phyloP scores from a whole-genome alignment of 2,329 filamentous ascomycete genomes.

The Colletotrichum orbiculare region DNA sequence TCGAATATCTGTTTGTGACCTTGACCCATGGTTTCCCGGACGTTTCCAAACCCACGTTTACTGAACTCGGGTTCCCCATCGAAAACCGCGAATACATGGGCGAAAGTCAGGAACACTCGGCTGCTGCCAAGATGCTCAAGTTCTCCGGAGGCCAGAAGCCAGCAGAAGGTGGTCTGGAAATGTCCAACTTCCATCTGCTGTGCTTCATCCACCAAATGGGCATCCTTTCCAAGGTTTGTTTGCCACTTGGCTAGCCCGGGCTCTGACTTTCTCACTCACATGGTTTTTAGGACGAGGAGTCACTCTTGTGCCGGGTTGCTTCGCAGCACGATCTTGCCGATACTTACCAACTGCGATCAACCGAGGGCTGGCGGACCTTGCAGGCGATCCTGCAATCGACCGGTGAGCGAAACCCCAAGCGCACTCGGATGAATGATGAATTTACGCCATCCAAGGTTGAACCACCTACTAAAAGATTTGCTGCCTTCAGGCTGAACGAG shows the following conservation, averaged over 20 bases:
- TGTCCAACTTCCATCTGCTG: slow-evolving; percentile 96
- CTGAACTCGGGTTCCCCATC: slow-evolving; percentile 80
- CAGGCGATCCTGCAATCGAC: slow-evolving; percentile 94
- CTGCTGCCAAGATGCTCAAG: slow-evolving; percentile 76
- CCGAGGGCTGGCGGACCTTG: slow-evolving; percentile 92
- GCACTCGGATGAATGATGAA: slow-evolving; percentile 58
- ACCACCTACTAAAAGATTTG: slow-evolving; percentile 74
- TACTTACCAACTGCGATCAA: slow-evolving; percentile 84
- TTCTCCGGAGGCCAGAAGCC: slow-evolving; percentile 68
- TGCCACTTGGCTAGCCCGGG: not conserved
- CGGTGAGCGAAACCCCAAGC: slow-evolving; percentile 95
- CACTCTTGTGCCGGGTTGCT: slow-evolving; percentile 86
- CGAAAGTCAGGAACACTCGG: slow-evolving; percentile 82
- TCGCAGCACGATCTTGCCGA: slow-evolving; percentile 83
- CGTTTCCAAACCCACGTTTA: slow-evolving; percentile 81
- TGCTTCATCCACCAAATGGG: slow-evolving; percentile 85
- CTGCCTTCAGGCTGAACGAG: slow-evolving; percentile 72
- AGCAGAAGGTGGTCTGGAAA: slow-evolving; percentile 70
- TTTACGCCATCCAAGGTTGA: slow-evolving; percentile 53
- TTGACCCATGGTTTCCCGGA: slow-evolving; percentile 96
- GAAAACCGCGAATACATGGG: slow-evolving; percentile 92
- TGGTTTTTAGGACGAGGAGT: slow-evolving; percentile 81
- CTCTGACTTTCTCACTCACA: not conserved
- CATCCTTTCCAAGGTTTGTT: slow-evolving; percentile 83
- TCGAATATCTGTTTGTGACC: slow-evolving; percentile 95